These are phyloP conservation scores for Omphalotus guepiniiformis DNA, from an alignment of 768 basidiomycete genomes.

Conservation along the genomic window DNA sequence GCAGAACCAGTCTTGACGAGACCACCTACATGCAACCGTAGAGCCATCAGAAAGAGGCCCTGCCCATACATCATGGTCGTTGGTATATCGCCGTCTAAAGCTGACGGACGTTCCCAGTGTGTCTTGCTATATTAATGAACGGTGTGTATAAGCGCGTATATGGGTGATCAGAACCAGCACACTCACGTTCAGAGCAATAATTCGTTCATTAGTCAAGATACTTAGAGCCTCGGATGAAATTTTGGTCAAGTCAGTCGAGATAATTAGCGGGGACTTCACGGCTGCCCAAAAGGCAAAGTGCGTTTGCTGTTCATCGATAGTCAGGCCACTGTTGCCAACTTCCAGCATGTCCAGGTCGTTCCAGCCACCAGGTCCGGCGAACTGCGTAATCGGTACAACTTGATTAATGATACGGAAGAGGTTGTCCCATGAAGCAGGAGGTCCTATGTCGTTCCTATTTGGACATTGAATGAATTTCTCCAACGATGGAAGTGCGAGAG, in stretches of 20 bases:
- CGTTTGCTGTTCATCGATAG: conserved; percentile 28
- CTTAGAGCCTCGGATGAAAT: conserved; percentile 28
- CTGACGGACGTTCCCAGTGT: conserved; percentile 37
- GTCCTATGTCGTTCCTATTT: conserved; percentile 42
- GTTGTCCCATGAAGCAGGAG: conserved; percentile 43
- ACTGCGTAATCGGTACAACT: conserved; percentile 45
- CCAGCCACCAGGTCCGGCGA: conserved; percentile 42
- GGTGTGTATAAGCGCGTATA: neutral
- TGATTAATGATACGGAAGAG: conserved; percentile 48
- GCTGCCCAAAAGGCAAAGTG: conserved; percentile 51
- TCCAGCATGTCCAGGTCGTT: conserved; percentile 54
- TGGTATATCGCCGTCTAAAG: conserved; percentile 44
- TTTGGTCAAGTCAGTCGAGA: conserved; percentile 39
- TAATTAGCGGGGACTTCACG: conserved; percentile 44
- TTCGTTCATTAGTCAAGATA: conserved; percentile 36
- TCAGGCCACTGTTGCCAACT: conserved; percentile 44
- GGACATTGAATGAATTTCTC: neutral
- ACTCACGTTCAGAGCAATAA: conserved; percentile 42
- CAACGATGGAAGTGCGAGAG: neutral
- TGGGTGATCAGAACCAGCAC: conserved; percentile 8
- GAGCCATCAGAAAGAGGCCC: conserved; percentile 46
- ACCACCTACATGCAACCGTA: conserved; percentile 35
- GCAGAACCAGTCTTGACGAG: neutral
- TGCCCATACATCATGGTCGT: conserved; percentile 46
- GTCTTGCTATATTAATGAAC: conserved; percentile 35